phyloP scores from a whole-genome alignment of 192 early-diverging fungal species.

The Chytriomyces sp. region DNA sequence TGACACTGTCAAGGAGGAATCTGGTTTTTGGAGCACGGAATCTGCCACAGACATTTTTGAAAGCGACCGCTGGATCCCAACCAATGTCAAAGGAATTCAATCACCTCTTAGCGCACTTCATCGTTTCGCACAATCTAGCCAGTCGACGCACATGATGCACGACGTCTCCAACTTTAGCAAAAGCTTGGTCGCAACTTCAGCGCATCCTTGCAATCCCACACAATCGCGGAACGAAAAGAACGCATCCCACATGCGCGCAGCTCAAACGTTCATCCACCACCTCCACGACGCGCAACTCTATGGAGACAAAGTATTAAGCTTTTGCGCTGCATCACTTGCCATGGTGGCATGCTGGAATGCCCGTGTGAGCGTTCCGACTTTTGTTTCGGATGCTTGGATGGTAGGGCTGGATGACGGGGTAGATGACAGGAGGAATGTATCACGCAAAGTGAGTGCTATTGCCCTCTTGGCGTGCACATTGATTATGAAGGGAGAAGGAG shows the following conservation, averaged over 20 bases:
- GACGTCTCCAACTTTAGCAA: background rate
- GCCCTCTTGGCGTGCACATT: background rate
- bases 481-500: background rate
- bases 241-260: background rate
- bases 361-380: background rate
- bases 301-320: background rate
- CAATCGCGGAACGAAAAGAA: background rate
- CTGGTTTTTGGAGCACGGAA: slow-evolving; percentile 7
- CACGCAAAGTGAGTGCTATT: background rate
- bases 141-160: background rate
- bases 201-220: background rate
- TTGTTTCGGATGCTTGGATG: background rate
- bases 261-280: background rate
- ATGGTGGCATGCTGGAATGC: slow-evolving; percentile 27
- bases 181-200: background rate
- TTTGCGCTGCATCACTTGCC: background rate
- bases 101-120: background rate
- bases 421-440: background rate
- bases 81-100: too few species aligned
- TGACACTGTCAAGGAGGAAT: background rate
- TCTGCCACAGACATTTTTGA: background rate
- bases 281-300: slow-evolving; percentile 4
- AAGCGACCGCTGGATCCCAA: slow-evolving; percentile 1
- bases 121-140: background rate
- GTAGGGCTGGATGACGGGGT: background rate